Conservation (phyloP, 768 basidiomycete genomes). For the Cystoderma amianthinum region DNA sequence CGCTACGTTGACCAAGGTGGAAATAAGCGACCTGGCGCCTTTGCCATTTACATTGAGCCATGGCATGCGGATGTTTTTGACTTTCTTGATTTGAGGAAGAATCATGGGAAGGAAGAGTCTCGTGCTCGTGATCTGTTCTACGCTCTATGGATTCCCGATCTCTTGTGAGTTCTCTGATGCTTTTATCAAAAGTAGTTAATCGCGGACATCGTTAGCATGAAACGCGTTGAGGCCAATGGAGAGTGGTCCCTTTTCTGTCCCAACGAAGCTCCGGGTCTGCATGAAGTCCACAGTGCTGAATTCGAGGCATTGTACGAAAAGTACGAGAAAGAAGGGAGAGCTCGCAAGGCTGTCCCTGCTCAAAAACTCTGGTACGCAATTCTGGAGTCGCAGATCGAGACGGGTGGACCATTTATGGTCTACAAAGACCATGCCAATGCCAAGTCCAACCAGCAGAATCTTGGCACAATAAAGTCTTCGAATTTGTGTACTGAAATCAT, state of each 20-base stretch:
- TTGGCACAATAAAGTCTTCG: constrained; percentile 98
- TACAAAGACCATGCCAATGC: constrained; percentile 96
- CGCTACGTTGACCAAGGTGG: constrained; percentile 99
- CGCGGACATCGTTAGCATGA: constrained; percentile 59
- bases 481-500: constrained; percentile 99
- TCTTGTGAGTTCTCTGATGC: constrained; percentile 60
- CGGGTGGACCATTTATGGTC: constrained; percentile 97
- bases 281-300: constrained; percentile 84
- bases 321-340: constrained; percentile 88
- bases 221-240: constrained; percentile 82
- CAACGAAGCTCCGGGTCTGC: constrained; percentile 86
- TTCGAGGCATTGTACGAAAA: constrained; percentile 82
- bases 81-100: constrained; percentile 96
- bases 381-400: constrained; percentile 95
- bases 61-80: constrained; percentile 99
- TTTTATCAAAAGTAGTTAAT: background rate
- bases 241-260: constrained; percentile 99
- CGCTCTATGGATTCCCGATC: constrained; percentile 95
- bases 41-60: constrained; percentile 97
- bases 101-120: constrained; percentile 96
- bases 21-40: constrained; percentile 98
- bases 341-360: constrained; percentile 78
- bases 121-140: constrained; percentile 97
- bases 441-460: constrained; percentile 98
- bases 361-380: constrained; percentile 99